These are phyloP conservation scores for Boletellus deceptivus DNA, from an alignment of 1,284 basidiomycete species.

Conservation along the genomic window DNA sequence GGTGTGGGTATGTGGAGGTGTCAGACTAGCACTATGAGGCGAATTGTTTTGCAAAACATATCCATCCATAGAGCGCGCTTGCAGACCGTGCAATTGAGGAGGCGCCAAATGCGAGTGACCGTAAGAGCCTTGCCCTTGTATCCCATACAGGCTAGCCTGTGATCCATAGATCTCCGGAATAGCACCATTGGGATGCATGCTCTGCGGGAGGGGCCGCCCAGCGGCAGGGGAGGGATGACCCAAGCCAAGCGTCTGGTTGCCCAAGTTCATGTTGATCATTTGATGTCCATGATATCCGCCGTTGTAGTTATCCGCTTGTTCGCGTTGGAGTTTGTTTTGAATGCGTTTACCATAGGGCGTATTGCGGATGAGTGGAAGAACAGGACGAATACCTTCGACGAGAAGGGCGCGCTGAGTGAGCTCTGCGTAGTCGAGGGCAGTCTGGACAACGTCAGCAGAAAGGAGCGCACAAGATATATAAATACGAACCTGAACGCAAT, in stretches of 20 bases:
- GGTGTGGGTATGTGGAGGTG: slow-evolving; percentile 53
- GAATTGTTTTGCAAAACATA: slow-evolving; percentile 74
- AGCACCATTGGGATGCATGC: slow-evolving; percentile 52
- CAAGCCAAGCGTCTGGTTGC: slow-evolving; percentile 53
- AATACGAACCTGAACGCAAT: slow-evolving; percentile 76
- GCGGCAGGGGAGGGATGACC: slow-evolving; percentile 36
- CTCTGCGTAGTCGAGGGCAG: slow-evolving; percentile 94
- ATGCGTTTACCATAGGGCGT: slow-evolving; percentile 98
- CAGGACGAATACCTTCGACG: slow-evolving; percentile 95
- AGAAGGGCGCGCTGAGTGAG: slow-evolving; percentile 81
- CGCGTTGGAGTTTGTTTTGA: slow-evolving; percentile 93
- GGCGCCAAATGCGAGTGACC: slow-evolving; percentile 41
- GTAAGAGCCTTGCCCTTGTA: slow-evolving; percentile 49
- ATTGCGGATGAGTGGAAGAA: slow-evolving; percentile 92
- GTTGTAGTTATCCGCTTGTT: slow-evolving; percentile 74
- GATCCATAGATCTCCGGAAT: slow-evolving; percentile 68
- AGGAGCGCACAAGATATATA: neutral
- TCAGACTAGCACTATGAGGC: slow-evolving; percentile 57
- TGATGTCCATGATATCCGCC: slow-evolving; percentile 59
- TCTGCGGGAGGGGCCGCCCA: slow-evolving; percentile 56
- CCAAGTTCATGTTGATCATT: slow-evolving; percentile 56
- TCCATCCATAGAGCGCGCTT: slow-evolving; percentile 69
- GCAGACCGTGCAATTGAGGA: slow-evolving; percentile 56
- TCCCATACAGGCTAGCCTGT: slow-evolving; percentile 58
- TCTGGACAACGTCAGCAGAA: slow-evolving; percentile 47